phyloP scores from a whole-genome alignment of 192 early-diverging fungal genomes.

The Coemansia guatemalensis region DNA sequence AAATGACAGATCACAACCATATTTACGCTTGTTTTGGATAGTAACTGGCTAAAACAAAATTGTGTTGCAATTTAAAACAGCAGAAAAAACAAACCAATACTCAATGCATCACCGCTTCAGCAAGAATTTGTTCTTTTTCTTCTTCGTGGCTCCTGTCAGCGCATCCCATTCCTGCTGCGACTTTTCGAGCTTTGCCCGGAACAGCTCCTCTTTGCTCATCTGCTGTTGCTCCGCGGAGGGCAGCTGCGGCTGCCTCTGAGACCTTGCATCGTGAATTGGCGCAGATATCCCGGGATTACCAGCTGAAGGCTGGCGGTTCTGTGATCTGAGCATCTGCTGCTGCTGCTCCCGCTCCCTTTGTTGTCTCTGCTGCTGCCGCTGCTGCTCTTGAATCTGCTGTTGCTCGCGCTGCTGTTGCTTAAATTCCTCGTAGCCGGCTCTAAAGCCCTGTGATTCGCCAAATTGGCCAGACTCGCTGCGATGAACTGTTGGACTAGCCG shows the following conservation, averaged over 20 bases:
- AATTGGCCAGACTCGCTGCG: constrained; percentile 10
- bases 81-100: neutral
- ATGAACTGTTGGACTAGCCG: constrained; percentile 21
- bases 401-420: constrained; percentile 32
- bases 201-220: constrained; percentile 44
- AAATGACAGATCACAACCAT: neutral
- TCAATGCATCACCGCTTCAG: constrained; percentile 8
- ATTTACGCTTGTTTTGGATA: neutral
- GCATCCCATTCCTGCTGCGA: constrained; percentile 50
- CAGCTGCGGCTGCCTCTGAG: constrained; percentile 12
- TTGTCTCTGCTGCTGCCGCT: constrained; percentile 7
- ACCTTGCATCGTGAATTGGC: constrained; percentile 4
- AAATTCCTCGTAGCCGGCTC: constrained; percentile 48
- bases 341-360: neutral
- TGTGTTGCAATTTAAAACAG: neutral
- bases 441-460: constrained; percentile 28
- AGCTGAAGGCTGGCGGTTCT: neutral
- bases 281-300: neutral
- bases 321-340: neutral
- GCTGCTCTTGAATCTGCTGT: constrained; percentile 39
- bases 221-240: neutral
- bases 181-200: constrained; percentile 50
- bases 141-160: constrained; percentile 15
- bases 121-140: constrained; percentile 48
- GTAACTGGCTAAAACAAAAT: neutral